A percentile compares a stretch with the other conserved stretches of the same genome.
Conservation (phyloP, 73 alveolate genomes). For the Effrenium voratum region DNA sequence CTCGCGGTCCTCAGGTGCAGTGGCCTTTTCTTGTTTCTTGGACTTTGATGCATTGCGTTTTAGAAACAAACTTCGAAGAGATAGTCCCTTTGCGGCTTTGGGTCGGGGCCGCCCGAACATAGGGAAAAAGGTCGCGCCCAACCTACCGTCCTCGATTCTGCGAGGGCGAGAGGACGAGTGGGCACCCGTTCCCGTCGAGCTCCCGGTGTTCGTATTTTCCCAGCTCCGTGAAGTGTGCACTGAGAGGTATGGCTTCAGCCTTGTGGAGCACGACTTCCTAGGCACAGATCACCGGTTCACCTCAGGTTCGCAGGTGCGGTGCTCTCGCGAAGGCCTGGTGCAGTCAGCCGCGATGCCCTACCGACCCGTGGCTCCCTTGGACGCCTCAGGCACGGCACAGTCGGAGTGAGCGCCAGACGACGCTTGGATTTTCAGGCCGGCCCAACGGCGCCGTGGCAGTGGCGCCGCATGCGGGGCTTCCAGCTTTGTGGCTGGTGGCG, state of each 20-base stretch:
- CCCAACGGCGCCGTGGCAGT: constrained; percentile 32
- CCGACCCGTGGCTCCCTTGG: constrained; percentile 21
- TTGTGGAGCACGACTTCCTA: constrained; percentile 30
- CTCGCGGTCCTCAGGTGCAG: not conserved
- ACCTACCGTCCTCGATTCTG: not conserved
- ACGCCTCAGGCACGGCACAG: not conserved
- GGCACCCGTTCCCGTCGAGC: not conserved
- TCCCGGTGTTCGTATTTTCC: not conserved
- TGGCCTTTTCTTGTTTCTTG: too few species aligned
- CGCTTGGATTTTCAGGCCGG: not conserved
- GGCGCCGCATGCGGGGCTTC: constrained; percentile 10
- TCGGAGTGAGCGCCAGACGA: not conserved
- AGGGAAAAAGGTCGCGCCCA: too few species aligned
- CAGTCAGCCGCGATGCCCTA: not conserved
- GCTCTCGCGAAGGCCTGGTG: not conserved
- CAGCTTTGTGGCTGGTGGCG: constrained; percentile 32
- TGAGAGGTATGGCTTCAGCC: constrained; percentile 6
- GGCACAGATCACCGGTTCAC: not conserved
- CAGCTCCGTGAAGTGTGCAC: not conserved
- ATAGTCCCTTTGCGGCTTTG: too few species aligned
- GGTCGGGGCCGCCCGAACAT: too few species aligned
- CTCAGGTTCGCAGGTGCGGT: not conserved
- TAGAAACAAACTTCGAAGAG: too few species aligned
- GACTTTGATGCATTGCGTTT: too few species aligned
- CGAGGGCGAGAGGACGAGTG: not conserved